Percentiles rank a stretch among this genome's conserved stretches.
phyloP scores from a whole-genome alignment of 1,139 yeast genomes.

The Candida anutae region DNA sequence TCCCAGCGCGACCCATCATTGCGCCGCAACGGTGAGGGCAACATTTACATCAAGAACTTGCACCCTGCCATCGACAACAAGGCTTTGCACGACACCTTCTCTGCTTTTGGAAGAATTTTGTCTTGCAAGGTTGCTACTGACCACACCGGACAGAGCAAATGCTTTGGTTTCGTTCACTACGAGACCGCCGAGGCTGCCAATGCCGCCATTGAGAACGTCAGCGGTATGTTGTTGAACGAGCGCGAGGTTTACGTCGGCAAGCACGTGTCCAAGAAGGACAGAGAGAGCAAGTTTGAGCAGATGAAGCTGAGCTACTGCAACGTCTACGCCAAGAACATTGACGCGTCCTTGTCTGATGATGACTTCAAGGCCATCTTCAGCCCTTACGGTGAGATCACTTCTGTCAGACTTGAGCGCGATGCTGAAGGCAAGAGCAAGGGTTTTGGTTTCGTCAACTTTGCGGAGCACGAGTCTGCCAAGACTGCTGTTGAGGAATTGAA shows the following conservation, averaged over 20 bases:
- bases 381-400: conserved; percentile 75
- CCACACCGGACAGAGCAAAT: conserved; percentile 85
- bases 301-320: conserved; percentile 92
- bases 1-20: conserved; percentile 97
- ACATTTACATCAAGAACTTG: conserved; percentile 96
- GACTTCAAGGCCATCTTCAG: conserved; percentile 68
- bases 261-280: conserved; percentile 89
- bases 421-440: conserved; percentile 89
- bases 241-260: conserved; percentile 95
- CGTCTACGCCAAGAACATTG: conserved; percentile 88
- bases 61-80: conserved; percentile 98
- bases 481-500: conserved; percentile 90
- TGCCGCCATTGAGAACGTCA: conserved; percentile 94
- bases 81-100: conserved; percentile 96
- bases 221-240: conserved; percentile 97
- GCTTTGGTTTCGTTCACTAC: conserved; percentile 97
- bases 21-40: conserved; percentile 95
- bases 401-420: conserved; percentile 76
- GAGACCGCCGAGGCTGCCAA: conserved; percentile 90
- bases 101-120: conserved; percentile 92
- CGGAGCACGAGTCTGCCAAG: conserved; percentile 78
- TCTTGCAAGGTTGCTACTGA: conserved; percentile 98
- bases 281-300: conserved; percentile 90
- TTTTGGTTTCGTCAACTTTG: conserved; percentile 92
- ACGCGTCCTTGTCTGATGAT: conserved; percentile 61